Conservation (phyloP, 2,329 filamentous ascomycete species). For the Cladosporium oxysporum region DNA sequence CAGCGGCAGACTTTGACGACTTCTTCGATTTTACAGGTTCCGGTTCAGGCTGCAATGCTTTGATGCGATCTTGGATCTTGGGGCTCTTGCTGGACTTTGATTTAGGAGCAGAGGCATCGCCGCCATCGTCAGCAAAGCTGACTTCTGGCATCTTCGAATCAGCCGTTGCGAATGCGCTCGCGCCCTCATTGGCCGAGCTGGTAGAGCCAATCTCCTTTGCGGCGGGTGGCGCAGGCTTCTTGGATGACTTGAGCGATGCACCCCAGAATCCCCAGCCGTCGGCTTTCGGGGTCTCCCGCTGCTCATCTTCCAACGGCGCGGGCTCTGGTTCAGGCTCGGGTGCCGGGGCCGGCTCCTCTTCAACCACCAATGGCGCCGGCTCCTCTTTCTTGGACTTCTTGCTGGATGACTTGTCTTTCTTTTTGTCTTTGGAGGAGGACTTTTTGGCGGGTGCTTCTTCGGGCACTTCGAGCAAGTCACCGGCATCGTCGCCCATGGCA, state of each 20-base stretch:
- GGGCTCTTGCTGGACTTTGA: constrained; percentile 46
- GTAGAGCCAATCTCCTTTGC: constrained; percentile 47
- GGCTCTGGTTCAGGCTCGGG: constrained; percentile 22
- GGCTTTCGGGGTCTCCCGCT: constrained; percentile 30
- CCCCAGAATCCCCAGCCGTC: constrained; percentile 48
- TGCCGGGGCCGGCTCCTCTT: constrained; percentile 17
- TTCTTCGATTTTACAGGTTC: constrained; percentile 29
- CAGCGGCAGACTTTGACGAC: constrained; percentile 7
- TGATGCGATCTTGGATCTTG: constrained; percentile 57
- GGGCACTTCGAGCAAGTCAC: constrained; percentile 37
- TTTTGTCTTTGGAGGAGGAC: constrained; percentile 31
- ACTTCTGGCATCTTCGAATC: constrained; percentile 47
- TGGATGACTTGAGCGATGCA: constrained; percentile 46
- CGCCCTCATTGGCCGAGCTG: constrained; percentile 45
- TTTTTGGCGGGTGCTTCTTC: constrained; percentile 33
- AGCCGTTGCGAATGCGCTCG: constrained; percentile 37
- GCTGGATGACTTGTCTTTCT: constrained; percentile 27
- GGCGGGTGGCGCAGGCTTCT: constrained; percentile 39
- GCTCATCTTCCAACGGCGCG: constrained; percentile 20
- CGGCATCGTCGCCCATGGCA: constrained; percentile 38
- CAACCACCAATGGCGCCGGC: constrained; percentile 25
- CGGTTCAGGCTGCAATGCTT: constrained; percentile 41
- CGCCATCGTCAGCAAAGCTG: constrained; percentile 45
- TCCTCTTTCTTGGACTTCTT: constrained; percentile 31
- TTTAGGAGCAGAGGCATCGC: constrained; percentile 45